Conservation (phyloP, 805 yeast species). For the Ogataea ganodermae region DNA sequence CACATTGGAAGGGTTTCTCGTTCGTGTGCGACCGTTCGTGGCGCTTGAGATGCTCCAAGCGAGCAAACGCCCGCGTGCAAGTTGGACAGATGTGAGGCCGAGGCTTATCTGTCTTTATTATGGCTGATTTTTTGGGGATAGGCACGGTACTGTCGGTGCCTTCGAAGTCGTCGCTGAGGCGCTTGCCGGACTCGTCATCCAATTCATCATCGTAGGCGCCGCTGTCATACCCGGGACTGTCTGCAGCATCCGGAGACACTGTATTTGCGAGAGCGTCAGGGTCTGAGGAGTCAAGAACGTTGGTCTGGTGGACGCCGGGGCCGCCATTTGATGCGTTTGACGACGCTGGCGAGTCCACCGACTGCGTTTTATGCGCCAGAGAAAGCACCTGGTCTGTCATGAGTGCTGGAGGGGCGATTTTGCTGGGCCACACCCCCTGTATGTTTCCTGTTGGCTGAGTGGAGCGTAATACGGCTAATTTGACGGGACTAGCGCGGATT, state of each 20-base stretch:
- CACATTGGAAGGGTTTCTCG: conserved; percentile 95
- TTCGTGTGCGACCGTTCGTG: conserved; percentile 94
- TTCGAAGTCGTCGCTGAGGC: neutral
- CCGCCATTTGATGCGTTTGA: no score
- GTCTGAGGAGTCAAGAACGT: no score
- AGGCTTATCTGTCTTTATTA: conserved; percentile 88
- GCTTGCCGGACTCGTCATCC: conserved; percentile 11
- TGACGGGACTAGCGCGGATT: neutral
- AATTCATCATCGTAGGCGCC: conserved; percentile 3
- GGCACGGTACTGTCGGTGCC: conserved; percentile 44
- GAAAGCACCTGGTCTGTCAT: conserved; percentile 2
- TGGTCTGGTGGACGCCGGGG: no score
- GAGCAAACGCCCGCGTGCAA: conserved; percentile 94
- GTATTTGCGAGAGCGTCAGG: no score
- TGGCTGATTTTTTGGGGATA: conserved; percentile 81
- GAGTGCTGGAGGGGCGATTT: neutral
- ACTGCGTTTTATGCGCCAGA: neutral
- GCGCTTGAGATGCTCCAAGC: conserved; percentile 90
- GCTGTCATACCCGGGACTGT: neutral
- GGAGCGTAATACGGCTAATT: neutral
- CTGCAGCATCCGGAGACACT: neutral
- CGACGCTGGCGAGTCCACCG: no score
- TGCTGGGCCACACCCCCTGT: neutral
- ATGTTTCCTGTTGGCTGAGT: neutral
- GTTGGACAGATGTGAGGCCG: conserved; percentile 88